Evolutionary conservation across 495 filamentous ascomycete species (phyloP).

Genomic region (Aspergillus olivimuriae): DNA sequence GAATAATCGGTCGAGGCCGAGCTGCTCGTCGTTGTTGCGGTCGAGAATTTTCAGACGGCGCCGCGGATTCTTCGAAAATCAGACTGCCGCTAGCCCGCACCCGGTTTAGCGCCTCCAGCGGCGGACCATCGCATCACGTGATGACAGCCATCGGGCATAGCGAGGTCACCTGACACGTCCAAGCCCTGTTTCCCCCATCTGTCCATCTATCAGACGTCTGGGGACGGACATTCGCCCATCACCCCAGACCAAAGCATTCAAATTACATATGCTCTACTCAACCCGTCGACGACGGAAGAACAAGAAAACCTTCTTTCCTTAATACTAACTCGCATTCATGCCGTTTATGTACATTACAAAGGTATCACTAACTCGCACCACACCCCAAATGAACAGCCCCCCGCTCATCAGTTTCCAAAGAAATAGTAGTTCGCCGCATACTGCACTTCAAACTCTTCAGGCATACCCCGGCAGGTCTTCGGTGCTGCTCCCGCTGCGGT

Average conservation of each 20-base stretch:
- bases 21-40: slow-evolving; percentile 39
- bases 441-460: slow-evolving; percentile 57
- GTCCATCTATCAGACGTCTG: too few species aligned
- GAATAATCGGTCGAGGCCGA: slow-evolving; percentile 31
- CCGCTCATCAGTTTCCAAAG: slow-evolving; percentile 32
- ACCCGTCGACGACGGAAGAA: too few species aligned
- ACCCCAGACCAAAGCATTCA: too few species aligned
- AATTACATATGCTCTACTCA: too few species aligned
- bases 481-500: slow-evolving; percentile 81
- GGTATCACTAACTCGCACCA: slow-evolving; percentile 5
- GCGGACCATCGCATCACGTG: slow-evolving; percentile 23
- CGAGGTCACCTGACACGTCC: slow-evolving; percentile 27
- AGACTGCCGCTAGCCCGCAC: slow-evolving; percentile 29
- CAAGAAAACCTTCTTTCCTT: neutral
- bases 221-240: too few species aligned
- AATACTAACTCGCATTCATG: neutral
- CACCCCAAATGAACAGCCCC: neutral
- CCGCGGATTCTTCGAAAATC: slow-evolving; percentile 44
- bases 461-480: slow-evolving; percentile 61
- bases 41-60: slow-evolving; percentile 40
- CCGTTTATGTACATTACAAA: slow-evolving; percentile 4
- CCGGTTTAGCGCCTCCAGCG: slow-evolving; percentile 19
- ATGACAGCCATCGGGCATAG: slow-evolving; percentile 9
- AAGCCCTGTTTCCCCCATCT: slow-evolving; percentile 20
- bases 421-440: slow-evolving; percentile 77